Percentiles rank a stretch among this genome's conserved stretches.
phyloP scores from a whole-genome alignment of 345 rosid genomes.

The Camelina laxa region DNA sequence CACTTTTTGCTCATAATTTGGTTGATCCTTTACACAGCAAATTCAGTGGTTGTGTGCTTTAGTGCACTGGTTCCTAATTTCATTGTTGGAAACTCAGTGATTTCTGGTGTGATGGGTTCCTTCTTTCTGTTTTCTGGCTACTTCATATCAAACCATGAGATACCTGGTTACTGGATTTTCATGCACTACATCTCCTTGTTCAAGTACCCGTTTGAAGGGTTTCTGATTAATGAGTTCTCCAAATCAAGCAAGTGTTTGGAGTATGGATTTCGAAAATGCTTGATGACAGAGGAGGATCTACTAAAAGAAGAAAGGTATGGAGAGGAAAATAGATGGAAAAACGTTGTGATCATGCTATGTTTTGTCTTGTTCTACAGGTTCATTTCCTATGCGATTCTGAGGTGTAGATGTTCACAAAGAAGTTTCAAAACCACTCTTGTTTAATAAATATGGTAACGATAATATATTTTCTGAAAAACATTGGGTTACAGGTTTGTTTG shows the following conservation, averaged over 20 bases:
- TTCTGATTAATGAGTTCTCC: constrained; percentile 91
- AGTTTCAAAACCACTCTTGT: constrained; percentile 44
- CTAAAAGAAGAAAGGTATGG: constrained; percentile 80
- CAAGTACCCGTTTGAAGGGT: constrained; percentile 97
- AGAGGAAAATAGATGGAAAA: constrained; percentile 71
- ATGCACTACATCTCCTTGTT: constrained; percentile 91
- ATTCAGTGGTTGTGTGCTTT: constrained; percentile 93
- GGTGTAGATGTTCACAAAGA: constrained; percentile 71
- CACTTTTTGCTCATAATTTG: constrained; percentile 83
- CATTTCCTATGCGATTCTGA: constrained; percentile 74
- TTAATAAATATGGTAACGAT: constrained; percentile 33
- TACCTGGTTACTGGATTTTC: constrained; percentile 90
- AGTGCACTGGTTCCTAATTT: constrained; percentile 92
- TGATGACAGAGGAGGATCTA: constrained; percentile 68
- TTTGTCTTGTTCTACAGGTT: constrained; percentile 82
- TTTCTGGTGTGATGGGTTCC: constrained; percentile 95
- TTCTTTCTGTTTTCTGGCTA: constrained; percentile 95
- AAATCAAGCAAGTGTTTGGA: constrained; percentile 74
- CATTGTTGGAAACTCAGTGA: constrained; percentile 88
- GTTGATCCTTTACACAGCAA: constrained; percentile 93
- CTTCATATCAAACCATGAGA: constrained; percentile 80
- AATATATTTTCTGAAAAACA: constrained; percentile 43
- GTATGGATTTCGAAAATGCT: constrained; percentile 66
- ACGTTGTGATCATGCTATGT: constrained; percentile 72
- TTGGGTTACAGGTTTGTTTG: constrained; percentile 42